A percentile compares a stretch with the other conserved stretches of the same genome.
These are phyloP conservation scores for Pelargonium australe DNA, from an alignment of 441 rosid species.

Conservation along the genomic window DNA sequence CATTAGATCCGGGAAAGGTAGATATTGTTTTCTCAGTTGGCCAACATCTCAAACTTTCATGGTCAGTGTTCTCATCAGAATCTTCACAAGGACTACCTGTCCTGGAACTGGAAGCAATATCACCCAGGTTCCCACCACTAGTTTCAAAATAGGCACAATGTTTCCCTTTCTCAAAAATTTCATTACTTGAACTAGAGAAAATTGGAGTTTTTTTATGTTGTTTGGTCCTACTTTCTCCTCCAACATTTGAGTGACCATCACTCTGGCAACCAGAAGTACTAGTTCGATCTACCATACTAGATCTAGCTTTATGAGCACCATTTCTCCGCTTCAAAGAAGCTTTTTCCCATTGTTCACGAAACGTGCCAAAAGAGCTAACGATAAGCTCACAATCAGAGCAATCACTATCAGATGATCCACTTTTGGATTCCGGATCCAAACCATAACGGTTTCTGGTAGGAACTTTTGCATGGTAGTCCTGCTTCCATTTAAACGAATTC, in stretches of 20 bases:
- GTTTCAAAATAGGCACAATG: not conserved
- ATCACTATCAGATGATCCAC: not conserved
- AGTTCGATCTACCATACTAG: not conserved
- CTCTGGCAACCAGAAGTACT: constrained; percentile 3
- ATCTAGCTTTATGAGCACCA: constrained; percentile 1
- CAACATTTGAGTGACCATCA: not conserved
- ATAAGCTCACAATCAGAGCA: not conserved
- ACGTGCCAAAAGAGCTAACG: not conserved
- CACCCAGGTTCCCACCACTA: not conserved
- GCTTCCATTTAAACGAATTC: not conserved
- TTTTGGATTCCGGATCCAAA: not conserved
- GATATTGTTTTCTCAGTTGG: not conserved
- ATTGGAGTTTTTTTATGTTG: not conserved
- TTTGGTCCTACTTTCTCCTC: not conserved
- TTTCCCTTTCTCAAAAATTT: not conserved
- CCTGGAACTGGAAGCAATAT: not conserved
- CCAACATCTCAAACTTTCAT: constrained; percentile 16
- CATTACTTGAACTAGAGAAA: not conserved
- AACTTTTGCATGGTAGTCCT: not conserved
- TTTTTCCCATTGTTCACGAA: not conserved
- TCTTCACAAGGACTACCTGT: constrained; percentile 18
- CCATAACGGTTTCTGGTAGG: constrained; percentile 1
- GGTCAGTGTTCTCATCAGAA: constrained; percentile 11
- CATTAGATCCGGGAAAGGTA: not conserved
- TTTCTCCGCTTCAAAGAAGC: not conserved